Evolutionary conservation across 805 yeast species (phyloP).

Genomic region (Kodamaea sagamina): DNA sequence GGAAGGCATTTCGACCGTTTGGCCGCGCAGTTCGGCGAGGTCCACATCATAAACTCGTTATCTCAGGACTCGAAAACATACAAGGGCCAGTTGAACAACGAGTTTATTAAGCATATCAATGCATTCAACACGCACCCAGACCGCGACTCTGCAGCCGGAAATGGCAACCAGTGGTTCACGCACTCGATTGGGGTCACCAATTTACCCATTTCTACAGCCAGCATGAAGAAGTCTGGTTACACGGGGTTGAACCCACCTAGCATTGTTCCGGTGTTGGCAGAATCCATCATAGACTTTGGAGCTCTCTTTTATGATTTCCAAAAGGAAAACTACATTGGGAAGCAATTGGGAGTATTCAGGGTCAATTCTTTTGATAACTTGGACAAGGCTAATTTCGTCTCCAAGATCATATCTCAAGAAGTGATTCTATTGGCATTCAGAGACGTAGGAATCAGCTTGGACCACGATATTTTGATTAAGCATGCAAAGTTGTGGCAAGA

Average conservation of each 20-base stretch:
- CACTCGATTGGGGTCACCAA: constrained; percentile 27
- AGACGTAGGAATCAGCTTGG: constrained; percentile 39
- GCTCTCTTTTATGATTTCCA: constrained; percentile 45
- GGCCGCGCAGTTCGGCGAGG: constrained; percentile 49
- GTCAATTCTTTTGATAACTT: constrained; percentile 53
- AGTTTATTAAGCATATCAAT: constrained; percentile 39
- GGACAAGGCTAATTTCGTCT: constrained; percentile 51
- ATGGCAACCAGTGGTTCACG: constrained; percentile 12
- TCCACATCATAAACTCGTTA: constrained; percentile 52
- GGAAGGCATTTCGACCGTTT: constrained; percentile 50
- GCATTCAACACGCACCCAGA: constrained; percentile 29
- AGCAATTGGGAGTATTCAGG: constrained; percentile 53
- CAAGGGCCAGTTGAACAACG: constrained; percentile 48
- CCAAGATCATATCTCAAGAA: constrained; percentile 49
- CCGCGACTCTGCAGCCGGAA: not conserved
- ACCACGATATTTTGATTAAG: constrained; percentile 37
- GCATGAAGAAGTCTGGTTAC: constrained; percentile 39
- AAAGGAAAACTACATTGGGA: constrained; percentile 40
- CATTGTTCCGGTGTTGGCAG: constrained; percentile 29
- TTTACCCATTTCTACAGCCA: constrained; percentile 34
- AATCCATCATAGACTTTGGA: constrained; percentile 45
- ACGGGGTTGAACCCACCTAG: constrained; percentile 33
- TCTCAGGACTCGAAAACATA: constrained; percentile 40
- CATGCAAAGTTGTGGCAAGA: constrained; percentile 50
- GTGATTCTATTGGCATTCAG: constrained; percentile 49